Evolutionary conservation across 805 yeast genomes (phyloP).

Genomic region (Metschnikowia kunwiensis): DNA sequence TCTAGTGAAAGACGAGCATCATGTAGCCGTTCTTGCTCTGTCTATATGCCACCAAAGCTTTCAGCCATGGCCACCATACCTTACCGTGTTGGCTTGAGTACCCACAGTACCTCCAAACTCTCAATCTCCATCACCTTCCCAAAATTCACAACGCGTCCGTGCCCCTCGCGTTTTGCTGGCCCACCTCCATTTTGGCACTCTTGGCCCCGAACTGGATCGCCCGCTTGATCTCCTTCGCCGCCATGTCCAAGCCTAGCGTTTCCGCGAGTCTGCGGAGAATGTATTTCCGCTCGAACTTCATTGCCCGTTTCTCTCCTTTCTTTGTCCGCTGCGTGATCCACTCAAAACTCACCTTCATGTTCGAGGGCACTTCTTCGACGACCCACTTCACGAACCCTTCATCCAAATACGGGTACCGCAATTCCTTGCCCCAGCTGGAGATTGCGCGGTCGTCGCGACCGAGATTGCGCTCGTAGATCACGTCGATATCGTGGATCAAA

Average conservation of each 20-base stretch:
- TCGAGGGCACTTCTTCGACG: conserved; percentile 48
- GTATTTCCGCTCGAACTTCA: conserved; percentile 42
- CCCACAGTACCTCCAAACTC: too few relatives aligned
- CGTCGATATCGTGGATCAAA: conserved; percentile 64
- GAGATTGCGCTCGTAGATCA: conserved; percentile 75
- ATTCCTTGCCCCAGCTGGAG: conserved; percentile 82
- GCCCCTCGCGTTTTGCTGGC: conserved; percentile 74
- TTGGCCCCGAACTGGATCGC: conserved; percentile 97
- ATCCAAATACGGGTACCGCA: conserved; percentile 83
- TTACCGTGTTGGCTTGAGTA: too few relatives aligned
- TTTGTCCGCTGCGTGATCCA: conserved; percentile 22
- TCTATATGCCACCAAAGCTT: too few relatives aligned
- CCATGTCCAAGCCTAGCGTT: conserved; percentile 48
- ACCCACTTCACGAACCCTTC: conserved; percentile 52
- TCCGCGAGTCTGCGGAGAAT: conserved; percentile 62
- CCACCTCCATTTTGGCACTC: conserved; percentile 88
- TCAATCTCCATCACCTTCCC: too few relatives aligned
- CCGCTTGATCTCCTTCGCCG: conserved; percentile 74
- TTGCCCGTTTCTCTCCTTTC: conserved; percentile 28
- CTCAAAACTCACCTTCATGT: conserved; percentile 37
- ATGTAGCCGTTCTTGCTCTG: too few relatives aligned
- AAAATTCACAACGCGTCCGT: conserved; percentile 46
- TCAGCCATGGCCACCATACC: too few relatives aligned
- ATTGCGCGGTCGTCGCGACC: conserved; percentile 92
- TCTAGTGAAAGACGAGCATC: too few relatives aligned